Evolutionary conservation across 1,284 basidiomycete genomes (phyloP).

Genomic region (Exobasidium cylindrosporum): DNA sequence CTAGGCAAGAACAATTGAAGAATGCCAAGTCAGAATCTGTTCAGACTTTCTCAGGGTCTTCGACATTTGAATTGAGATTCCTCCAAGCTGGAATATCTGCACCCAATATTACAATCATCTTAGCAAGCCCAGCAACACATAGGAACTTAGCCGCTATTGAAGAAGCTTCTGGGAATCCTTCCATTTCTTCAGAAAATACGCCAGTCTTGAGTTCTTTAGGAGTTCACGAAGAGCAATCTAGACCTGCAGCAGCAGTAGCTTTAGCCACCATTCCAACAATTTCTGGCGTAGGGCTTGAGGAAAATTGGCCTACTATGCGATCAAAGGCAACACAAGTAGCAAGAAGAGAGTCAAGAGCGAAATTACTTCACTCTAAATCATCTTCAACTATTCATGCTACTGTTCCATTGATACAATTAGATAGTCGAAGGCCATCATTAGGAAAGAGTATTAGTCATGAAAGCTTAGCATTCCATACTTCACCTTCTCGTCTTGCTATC

Average conservation of each 20-base stretch:
- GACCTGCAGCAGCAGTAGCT: not conserved
- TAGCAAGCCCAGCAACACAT: slow-evolving; percentile 35
- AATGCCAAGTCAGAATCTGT: not conserved
- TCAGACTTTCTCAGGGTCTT: slow-evolving; percentile 30
- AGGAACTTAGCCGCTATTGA: slow-evolving; percentile 20
- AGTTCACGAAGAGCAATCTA: not conserved
- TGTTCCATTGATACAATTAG: not conserved
- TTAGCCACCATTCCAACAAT: not conserved
- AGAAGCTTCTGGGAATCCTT: slow-evolving; percentile 6
- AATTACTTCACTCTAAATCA: slow-evolving; percentile 2
- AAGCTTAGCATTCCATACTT: slow-evolving; percentile 4
- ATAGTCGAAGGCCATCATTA: slow-evolving; percentile 11
- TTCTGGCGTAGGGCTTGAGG: not conserved
- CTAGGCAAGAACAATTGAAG: slow-evolving; percentile 1
- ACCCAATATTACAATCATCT: slow-evolving; percentile 24
- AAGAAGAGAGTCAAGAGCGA: not conserved
- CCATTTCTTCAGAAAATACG: not conserved
- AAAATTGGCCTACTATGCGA: not conserved
- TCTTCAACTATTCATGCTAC: not conserved
- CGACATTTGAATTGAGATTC: slow-evolving; percentile 35
- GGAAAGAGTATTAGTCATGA: slow-evolving; percentile 19
- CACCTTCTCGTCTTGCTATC: no score
- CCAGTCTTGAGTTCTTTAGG: not conserved
- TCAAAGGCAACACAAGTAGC: not conserved
- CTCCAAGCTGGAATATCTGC: slow-evolving; percentile 25